These are phyloP conservation scores for Jaapia argillacea DNA, from an alignment of 768 basidiomycete species.

Conservation along the genomic window DNA sequence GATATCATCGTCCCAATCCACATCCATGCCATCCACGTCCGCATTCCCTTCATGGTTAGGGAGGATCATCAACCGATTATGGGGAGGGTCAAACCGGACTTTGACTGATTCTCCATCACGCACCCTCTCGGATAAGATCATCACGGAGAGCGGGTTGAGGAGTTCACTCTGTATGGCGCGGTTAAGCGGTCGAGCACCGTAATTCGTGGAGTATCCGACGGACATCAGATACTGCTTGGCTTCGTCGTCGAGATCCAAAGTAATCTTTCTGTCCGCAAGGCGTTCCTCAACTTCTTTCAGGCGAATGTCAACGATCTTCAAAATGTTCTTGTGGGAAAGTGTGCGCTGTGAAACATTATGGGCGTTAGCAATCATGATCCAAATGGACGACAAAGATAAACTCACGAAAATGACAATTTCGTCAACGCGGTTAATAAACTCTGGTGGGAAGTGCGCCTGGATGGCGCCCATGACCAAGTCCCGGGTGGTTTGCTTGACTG, in stretches of 20 bases:
- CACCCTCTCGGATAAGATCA: conserved; percentile 76
- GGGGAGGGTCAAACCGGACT: conserved; percentile 72
- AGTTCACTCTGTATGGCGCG: conserved; percentile 88
- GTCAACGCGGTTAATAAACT: conserved; percentile 88
- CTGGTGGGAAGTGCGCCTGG: conserved; percentile 81
- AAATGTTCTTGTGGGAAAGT: conserved; percentile 65
- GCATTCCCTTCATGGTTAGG: conserved; percentile 69
- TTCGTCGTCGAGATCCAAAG: conserved; percentile 61
- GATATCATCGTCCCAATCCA: conserved; percentile 50
- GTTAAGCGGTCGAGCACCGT: conserved; percentile 90
- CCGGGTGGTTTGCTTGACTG: conserved; percentile 49
- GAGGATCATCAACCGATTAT: conserved; percentile 66
- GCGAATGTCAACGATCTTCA: conserved; percentile 84
- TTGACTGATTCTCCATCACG: conserved; percentile 71
- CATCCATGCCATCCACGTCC: conserved; percentile 37
- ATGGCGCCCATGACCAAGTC: conserved; percentile 72
- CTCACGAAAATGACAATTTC: conserved; percentile 68
- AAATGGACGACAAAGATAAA: conserved; percentile 9
- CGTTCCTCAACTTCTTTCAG: conserved; percentile 80
- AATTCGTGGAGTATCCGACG: conserved; percentile 69
- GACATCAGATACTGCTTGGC: conserved; percentile 71
- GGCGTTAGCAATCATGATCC: conserved; percentile 18
- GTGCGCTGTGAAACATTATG: conserved; percentile 50
- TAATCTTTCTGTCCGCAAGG: conserved; percentile 72
- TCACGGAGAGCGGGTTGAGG: conserved; percentile 80